Percentiles rank a stretch among this genome's conserved stretches.
Conservation (phyloP, 1,284 basidiomycete genomes). For the Neolentinus lepideus region DNA sequence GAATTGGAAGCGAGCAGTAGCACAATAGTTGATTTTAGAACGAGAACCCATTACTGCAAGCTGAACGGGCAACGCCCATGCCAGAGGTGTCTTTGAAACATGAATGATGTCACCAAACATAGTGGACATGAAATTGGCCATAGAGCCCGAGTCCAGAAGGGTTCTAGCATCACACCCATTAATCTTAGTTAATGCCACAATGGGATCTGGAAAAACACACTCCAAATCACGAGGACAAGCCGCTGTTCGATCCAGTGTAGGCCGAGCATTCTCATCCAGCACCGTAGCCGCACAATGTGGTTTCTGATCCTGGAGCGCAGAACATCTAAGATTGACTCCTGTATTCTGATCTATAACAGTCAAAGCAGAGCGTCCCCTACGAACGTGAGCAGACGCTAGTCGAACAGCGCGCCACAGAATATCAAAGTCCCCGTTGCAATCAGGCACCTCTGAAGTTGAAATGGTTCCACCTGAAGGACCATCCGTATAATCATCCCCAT, state of each 20-base stretch:
- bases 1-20: slow-evolving; percentile 16
- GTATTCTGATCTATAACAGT: neutral
- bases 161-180: slow-evolving; percentile 24
- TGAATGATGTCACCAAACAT: slow-evolving; percentile 26
- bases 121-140: slow-evolving; percentile 32
- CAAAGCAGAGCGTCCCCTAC: neutral
- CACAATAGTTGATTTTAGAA: slow-evolving; percentile 7
- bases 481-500: neutral
- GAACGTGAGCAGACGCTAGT: neutral
- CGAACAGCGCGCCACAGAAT: neutral
- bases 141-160: slow-evolving; percentile 27
- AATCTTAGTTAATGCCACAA: slow-evolving; percentile 8
- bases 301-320: too few species aligned
- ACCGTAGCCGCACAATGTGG: too few species aligned
- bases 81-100: slow-evolving; percentile 12
- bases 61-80: slow-evolving; percentile 22
- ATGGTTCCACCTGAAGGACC: neutral
- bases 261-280: neutral
- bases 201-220: neutral
- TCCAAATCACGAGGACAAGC: neutral
- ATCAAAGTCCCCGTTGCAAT: neutral
- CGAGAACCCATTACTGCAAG: slow-evolving; percentile 20
- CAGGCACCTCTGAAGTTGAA: neutral
- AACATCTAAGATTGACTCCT: neutral
- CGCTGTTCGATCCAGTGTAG: neutral